phyloP scores from a whole-genome alignment of 2,329 filamentous ascomycete species.

The Alternaria arbusti region DNA sequence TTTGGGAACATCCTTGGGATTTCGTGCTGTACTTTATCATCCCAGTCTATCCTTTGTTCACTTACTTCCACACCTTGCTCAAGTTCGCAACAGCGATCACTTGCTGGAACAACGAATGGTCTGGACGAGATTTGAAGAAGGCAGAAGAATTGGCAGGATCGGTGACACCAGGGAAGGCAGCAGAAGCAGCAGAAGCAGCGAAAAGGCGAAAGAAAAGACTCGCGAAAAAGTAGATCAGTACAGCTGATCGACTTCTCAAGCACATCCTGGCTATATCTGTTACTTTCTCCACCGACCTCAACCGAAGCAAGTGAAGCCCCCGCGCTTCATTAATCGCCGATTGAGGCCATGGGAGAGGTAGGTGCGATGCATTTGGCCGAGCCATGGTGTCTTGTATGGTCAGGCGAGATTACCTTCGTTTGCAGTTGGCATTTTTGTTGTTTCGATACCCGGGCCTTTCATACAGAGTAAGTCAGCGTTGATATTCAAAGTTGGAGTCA shows the following conservation, averaged over 20 bases:
- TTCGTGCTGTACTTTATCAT: constrained; percentile 30
- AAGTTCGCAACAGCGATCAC: constrained; percentile 29
- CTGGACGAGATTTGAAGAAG: constrained; percentile 13
- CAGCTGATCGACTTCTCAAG: no score
- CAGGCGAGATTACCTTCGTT: fast-evolving
- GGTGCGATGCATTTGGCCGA: no score
- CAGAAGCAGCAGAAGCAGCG: no score
- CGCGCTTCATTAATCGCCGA: neutral
- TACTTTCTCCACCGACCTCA: no score
- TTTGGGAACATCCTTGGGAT: constrained; percentile 19
- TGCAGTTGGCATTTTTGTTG: neutral
- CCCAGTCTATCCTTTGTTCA: constrained; percentile 23
- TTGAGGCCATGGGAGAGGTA: neutral
- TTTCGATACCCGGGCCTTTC: neutral
- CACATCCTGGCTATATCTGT: no score
- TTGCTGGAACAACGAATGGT: constrained; percentile 24
- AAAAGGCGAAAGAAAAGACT: no score
- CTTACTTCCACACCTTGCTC: constrained; percentile 24
- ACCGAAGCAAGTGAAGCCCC: no score
- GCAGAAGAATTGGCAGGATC: no score
- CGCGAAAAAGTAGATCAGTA: no score
- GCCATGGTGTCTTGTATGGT: neutral
- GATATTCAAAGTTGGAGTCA: no score
- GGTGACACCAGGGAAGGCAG: no score
- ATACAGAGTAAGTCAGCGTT: neutral